Evolutionary conservation across 2,329 filamentous ascomycete genomes (phyloP), one percentile per base, ranked within the genome.

Genomic region (Aspergillus japonicus): DNA sequence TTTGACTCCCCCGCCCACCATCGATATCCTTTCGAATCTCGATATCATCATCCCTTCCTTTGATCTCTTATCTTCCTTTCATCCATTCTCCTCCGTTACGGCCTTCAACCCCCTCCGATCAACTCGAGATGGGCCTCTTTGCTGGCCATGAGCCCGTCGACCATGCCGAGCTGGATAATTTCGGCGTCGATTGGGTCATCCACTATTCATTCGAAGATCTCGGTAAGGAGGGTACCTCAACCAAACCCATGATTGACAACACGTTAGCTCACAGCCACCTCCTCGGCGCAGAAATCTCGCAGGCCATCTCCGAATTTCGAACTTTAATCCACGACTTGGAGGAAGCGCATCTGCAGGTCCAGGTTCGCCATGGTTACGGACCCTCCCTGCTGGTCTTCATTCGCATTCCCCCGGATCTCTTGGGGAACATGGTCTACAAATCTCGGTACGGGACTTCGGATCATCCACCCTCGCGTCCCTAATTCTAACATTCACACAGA

Each of bases 131-230:
- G 71, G 67, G 65, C 64, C 66, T 71, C 60, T 62, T 71, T 50
- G 62, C 68, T 8, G 65, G 66, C 21, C 59, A 65, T 54, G 57
- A 55, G 53, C 62, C 62, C 19, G 39, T 58, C n/a, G 62, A 66
- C 10, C 57, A 62, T 19, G 59, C 65, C 19, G 68, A 74, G 39
- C 71, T 80, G 64, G 80, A 80, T 54, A 89, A 88, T 69, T 81
- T 88, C 69, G 84, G 90, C 56, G 91, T 96, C 61, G 93, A 97
- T 80, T 97, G 92, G 82, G 92, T 96, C 59, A 84, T 97, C 63
- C 85, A 87, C 71, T 96, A 91, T 77, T 83, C 88, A 59, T 88
- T 94, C 70, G 84, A 87, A 26, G 81, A 85, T 49, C 83, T 86
- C 58, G 86, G 90, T 90, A 80, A 55, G 77, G 65, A 63, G 50